Base-by-base conservation (phyloP, 31 red algal genomes). In the Odonthalia washingtoniensis region DNA sequence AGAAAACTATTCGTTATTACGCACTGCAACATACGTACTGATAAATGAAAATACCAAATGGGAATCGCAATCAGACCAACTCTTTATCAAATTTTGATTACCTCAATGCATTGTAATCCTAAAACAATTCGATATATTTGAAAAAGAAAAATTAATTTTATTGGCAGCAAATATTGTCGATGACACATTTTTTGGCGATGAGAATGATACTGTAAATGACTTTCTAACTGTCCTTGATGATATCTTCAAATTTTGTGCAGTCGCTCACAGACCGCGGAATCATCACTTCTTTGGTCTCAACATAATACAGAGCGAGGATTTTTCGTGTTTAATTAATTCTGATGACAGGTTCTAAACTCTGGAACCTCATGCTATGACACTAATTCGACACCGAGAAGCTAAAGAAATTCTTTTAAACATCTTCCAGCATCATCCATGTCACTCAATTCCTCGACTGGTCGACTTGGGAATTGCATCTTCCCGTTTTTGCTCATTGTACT, bases 21-120 rank as follows among this genome's bases (percentile, higher is more conserved):
- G n/a, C n/a, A n/a, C n/a, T n/a, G n/a, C n/a, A 37, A 4, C 77
- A 17, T 67, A 62, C 63, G 77, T 31, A 31, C 53, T 80, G 32
- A 17, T 80, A 5, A 80, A 80, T 60, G 45, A 42, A 26, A 80
- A 80, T 80, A 31, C 53, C 33, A 80, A 80, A 36, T 80, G 77
- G 44, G n/a, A 80, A 80, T 30, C 28, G 4, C 38, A 80, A 38
- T 62, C 40, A n/a, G 46, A 80, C 38, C 4, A 62, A 27, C 27
- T 69, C 52, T 64, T 80, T 5, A 27, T 80, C 63, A 12, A 67
- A 28, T 26, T 30, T 36, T 42, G 1, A 5, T 65, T 65, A 9
- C 53, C n/a, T 42, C 77, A 80, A 62, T 63, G 0, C 27, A 4
- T 26, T 38, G n/a, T 1, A 31, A 0, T 80, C 34, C 53, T 52